Percentiles rank a stretch among this genome's conserved stretches.
Evolutionary conservation across 495 filamentous ascomycete genomes (phyloP).

Genomic region (Tuber microsphaerosporum): DNA sequence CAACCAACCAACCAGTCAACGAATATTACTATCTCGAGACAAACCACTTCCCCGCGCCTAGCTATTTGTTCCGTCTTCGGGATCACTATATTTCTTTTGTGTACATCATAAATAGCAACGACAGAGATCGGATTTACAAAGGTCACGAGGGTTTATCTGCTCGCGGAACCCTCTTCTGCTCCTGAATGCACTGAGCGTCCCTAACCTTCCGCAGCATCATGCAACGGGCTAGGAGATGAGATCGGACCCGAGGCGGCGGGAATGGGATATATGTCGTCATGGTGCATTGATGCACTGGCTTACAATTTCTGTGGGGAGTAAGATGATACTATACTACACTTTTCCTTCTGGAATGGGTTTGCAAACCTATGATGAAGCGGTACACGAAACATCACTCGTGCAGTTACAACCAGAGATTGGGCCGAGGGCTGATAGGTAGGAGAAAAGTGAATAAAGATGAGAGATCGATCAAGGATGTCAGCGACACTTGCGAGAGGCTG

Average conservation of each 20-base stretch:
- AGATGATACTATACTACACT: not conserved
- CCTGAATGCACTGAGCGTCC: not conserved
- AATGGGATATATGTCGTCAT: not conserved
- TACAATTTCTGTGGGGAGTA: not conserved
- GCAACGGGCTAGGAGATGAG: not conserved
- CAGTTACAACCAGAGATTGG: not conserved
- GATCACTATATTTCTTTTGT: not conserved
- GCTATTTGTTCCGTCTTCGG: not conserved
- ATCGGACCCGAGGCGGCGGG: not conserved
- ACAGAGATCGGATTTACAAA: not conserved
- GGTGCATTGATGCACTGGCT: not conserved
- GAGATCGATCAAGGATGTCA: not conserved
- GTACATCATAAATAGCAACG: not conserved
- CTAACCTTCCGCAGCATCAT: too few relatives aligned
- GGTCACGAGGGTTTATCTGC: not conserved
- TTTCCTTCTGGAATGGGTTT: not conserved
- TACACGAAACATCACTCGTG: not conserved
- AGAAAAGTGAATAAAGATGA: not conserved
- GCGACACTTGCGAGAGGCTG: not conserved
- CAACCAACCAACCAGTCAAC: not conserved
- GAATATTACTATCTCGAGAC: not conserved
- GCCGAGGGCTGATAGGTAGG: not conserved
- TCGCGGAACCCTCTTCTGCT: not conserved
- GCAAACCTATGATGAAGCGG: not conserved
- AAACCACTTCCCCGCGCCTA: not conserved